Percentiles rank a stretch among this genome's conserved stretches.
phyloP scores from a whole-genome alignment of 2,329 filamentous ascomycete species.

The Colletotrichum australisinense region DNA sequence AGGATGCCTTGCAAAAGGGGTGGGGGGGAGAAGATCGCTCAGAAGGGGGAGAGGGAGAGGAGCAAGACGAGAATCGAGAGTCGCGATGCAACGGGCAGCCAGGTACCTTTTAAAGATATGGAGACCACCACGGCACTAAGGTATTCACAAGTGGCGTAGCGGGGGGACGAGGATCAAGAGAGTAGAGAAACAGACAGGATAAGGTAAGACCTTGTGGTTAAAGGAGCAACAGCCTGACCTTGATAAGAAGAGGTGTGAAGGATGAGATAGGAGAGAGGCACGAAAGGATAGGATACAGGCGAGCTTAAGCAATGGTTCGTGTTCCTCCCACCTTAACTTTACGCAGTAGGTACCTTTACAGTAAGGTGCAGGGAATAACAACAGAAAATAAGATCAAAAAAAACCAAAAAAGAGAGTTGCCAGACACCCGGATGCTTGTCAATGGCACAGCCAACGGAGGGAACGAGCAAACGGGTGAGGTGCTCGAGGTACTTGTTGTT shows the following conservation, averaged over 20 bases:
- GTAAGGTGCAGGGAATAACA: neutral
- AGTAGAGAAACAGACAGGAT: neutral
- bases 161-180: neutral
- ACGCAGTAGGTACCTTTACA: neutral
- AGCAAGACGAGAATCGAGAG: neutral
- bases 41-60: neutral
- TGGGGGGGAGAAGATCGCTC: neutral
- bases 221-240: neutral
- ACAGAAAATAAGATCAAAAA: neutral
- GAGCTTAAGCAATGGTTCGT: conserved; percentile 3
- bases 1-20: conserved; percentile 21
- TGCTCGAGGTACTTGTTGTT: neutral
- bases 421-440: conserved; percentile 20
- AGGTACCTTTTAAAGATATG: conserved; percentile 30
- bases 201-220: neutral
- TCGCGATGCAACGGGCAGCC: conserved; percentile 30
- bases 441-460: neutral
- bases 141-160: neutral
- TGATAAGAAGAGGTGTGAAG: neutral
- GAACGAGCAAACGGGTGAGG: neutral
- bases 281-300: neutral
- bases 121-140: neutral
- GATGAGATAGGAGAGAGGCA: neutral
- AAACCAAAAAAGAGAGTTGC: conserved; percentile 5
- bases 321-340: too few relatives aligned